Evolutionary conservation across 192 early-diverging fungal genomes (phyloP).

Genomic region (Backusella australiensis): DNA sequence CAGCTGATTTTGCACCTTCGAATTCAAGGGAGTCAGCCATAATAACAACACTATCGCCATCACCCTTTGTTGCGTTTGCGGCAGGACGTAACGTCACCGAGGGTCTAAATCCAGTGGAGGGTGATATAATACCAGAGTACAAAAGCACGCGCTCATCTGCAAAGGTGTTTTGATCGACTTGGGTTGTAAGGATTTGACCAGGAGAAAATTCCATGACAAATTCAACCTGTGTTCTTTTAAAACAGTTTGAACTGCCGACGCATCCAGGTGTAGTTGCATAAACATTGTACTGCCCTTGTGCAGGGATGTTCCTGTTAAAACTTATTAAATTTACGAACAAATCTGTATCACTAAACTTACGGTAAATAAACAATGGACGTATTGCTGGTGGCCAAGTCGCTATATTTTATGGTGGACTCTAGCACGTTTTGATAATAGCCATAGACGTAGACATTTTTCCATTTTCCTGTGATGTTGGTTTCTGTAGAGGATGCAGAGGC

Average conservation of each 20-base stretch:
- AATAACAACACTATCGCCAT: conserved; percentile 3
- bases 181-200: background rate
- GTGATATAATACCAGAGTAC: conserved; percentile 20
- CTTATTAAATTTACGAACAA: no score
- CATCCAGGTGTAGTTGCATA: conserved; percentile 36
- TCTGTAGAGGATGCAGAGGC: conserved; percentile 2
- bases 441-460: conserved; percentile 18
- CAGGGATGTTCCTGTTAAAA: conserved; percentile 21
- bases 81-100: conserved; percentile 12
- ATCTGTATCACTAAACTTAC: background rate
- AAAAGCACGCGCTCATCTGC: conserved; percentile 17
- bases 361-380: conserved; percentile 27
- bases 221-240: conserved; percentile 28
- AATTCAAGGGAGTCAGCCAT: conserved; percentile 32
- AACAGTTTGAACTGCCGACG: conserved; percentile 21
- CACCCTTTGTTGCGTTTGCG: background rate
- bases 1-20: conserved; percentile 17
- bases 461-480: conserved; percentile 19
- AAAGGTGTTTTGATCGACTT: conserved; percentile 25
- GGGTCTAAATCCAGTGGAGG: conserved; percentile 19
- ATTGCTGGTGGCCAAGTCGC: conserved; percentile 7
- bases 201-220: conserved; percentile 18
- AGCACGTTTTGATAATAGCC: conserved; percentile 32
- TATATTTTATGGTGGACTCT: background rate
- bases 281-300: conserved; percentile 29